These are phyloP conservation scores for Dryadomyces sulphureus DNA, from an alignment of 2,329 filamentous ascomycete genomes.

Conservation along the genomic window DNA sequence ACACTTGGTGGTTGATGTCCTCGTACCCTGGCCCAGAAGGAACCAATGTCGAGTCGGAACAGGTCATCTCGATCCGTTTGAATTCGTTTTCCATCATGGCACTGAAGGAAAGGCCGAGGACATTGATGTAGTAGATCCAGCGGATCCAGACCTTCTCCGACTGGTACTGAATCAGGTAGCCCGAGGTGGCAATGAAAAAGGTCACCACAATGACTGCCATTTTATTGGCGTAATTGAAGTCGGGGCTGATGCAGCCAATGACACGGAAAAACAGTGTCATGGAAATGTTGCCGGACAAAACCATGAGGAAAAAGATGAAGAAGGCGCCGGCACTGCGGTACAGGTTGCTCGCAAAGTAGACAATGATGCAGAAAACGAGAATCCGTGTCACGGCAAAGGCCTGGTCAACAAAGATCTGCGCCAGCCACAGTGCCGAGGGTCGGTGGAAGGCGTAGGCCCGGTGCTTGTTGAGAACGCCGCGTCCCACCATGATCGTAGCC, in stretches of 20 bases:
- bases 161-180: conserved; percentile 72
- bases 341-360: conserved; percentile 66
- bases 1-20: conserved; percentile 63
- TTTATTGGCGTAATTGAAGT: conserved; percentile 78
- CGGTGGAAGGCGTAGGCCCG: conserved; percentile 68
- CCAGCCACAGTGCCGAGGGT: conserved; percentile 70
- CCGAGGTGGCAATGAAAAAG: conserved; percentile 65
- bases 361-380: conserved; percentile 55
- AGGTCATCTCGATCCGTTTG: conserved; percentile 50
- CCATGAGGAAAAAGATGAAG: conserved; percentile 61
- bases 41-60: conserved; percentile 51
- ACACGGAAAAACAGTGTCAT: conserved; percentile 71
- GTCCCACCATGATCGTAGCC: conserved; percentile 54
- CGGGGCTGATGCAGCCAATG: conserved; percentile 58
- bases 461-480: conserved; percentile 71
- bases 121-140: conserved; percentile 72
- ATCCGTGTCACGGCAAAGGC: conserved; percentile 59
- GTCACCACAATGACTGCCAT: conserved; percentile 68
- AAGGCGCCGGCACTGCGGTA: conserved; percentile 59
- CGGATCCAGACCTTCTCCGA: conserved; percentile 60
- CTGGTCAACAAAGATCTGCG: conserved; percentile 66
- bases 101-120: conserved; percentile 57
- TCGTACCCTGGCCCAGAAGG: conserved; percentile 56
- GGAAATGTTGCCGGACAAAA: conserved; percentile 51
- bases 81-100: conserved; percentile 84